Percentiles rank a stretch among this genome's conserved stretches.
Evolutionary conservation across 257 asterid species (phyloP).

Genomic region (Plantago ovata): DNA sequence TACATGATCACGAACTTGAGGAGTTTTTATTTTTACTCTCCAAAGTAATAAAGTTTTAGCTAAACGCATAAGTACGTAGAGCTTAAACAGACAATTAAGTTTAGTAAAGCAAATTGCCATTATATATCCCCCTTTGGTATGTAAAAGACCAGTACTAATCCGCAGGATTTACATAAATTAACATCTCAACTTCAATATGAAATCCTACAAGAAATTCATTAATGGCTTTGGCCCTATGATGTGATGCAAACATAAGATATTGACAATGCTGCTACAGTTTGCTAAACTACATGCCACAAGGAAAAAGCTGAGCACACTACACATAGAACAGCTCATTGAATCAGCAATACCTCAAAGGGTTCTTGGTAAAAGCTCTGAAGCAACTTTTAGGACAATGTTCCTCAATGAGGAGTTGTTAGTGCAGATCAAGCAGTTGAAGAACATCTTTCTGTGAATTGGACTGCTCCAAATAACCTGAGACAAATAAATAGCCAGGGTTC

Average conservation of each 20-base stretch:
- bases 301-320: slow-evolving; percentile 2
- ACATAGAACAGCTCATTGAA: slow-evolving; percentile 13
- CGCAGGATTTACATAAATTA: slow-evolving; percentile 12
- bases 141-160: background rate
- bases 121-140: too few species aligned
- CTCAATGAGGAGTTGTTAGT: slow-evolving; percentile 1
- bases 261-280: slow-evolving; percentile 15
- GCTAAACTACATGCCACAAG: background rate
- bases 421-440: slow-evolving; percentile 13
- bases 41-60: too few species aligned
- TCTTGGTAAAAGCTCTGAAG: slow-evolving; percentile 12
- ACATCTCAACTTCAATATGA: background rate
- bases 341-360: slow-evolving; percentile 4
- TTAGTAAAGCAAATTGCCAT: too few species aligned
- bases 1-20: too few species aligned
- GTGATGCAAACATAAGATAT: background rate
- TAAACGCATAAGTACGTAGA: too few species aligned
- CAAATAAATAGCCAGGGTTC: background rate
- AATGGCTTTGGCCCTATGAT: background rate
- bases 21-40: too few species aligned
- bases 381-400: slow-evolving; percentile 5
- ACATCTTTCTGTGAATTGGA: slow-evolving; percentile 14
- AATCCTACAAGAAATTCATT: background rate
- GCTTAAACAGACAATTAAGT: too few species aligned
- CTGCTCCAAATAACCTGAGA: slow-evolving; percentile 22